Conservation (phyloP, 768 basidiomycete species). For the Dictyophora rubrovolvata region DNA sequence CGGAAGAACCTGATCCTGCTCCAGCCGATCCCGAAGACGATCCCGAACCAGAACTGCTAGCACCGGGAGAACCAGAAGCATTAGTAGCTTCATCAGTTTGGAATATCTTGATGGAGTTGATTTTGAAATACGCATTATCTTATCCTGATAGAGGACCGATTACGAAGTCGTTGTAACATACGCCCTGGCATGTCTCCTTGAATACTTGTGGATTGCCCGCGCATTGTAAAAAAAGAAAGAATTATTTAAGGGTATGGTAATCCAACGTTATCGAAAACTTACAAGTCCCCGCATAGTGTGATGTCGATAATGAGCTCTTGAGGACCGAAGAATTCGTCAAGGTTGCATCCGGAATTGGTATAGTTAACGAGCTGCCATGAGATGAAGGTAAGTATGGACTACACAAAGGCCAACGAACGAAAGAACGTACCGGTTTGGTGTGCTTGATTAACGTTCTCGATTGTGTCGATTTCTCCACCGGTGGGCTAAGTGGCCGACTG, state of each 20-base stretch:
- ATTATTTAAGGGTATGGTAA: background rate
- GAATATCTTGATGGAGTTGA: slow-evolving; percentile 48
- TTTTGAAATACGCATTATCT: slow-evolving; percentile 62
- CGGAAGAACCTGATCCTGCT: no score
- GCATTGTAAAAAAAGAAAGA: slow-evolving; percentile 18
- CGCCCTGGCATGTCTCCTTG: slow-evolving; percentile 50
- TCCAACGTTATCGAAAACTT: background rate
- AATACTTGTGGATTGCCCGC: slow-evolving; percentile 47
- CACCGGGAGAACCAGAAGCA: background rate
- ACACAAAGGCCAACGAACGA: no score
- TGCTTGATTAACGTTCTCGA: slow-evolving; percentile 75
- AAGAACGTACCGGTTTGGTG: slow-evolving; percentile 37
- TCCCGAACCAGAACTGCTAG: background rate
- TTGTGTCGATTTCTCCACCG: slow-evolving; percentile 56
- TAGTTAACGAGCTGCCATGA: slow-evolving; percentile 53
- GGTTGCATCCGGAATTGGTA: slow-evolving; percentile 45
- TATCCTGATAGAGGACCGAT: slow-evolving; percentile 52
- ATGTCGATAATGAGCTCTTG: slow-evolving; percentile 68
- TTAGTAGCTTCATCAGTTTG: background rate
- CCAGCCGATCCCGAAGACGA: background rate
- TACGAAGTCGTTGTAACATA: slow-evolving; percentile 63
- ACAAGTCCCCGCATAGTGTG: slow-evolving; percentile 41
- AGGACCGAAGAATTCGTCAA: slow-evolving; percentile 43
- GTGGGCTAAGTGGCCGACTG: slow-evolving; percentile 50
- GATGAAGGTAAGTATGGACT: background rate